Evolutionary conservation across 1,284 basidiomycete species (phyloP).

Genomic region (Ceraceosorus guamensis): DNA sequence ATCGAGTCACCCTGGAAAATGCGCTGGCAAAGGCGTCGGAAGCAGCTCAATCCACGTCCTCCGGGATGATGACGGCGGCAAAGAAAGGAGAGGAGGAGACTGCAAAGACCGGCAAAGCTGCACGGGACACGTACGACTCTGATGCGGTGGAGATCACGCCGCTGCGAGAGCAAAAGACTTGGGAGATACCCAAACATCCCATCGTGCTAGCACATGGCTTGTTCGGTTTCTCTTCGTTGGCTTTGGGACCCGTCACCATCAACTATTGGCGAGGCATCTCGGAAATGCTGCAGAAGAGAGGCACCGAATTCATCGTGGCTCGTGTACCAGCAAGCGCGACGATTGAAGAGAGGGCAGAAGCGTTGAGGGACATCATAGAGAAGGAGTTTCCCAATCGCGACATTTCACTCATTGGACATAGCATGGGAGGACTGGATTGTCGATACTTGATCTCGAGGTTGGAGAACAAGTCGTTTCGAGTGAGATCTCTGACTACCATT

Average conservation of each 20-base stretch:
- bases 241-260: constrained; percentile 11
- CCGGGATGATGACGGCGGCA: no score
- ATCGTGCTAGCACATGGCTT: constrained; percentile 16
- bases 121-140: background rate
- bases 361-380: constrained; percentile 68
- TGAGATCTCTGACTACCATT: constrained; percentile 83
- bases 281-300: constrained; percentile 77
- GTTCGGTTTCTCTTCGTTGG: constrained; percentile 42
- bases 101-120: background rate
- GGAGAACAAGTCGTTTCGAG: constrained; percentile 52
- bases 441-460: constrained; percentile 63
- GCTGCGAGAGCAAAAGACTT: constrained; percentile 11
- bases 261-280: constrained; percentile 91
- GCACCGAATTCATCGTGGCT: constrained; percentile 81
- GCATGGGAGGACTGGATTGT: constrained; percentile 91
- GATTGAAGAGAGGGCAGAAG: constrained; percentile 70
- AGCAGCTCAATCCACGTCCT: background rate
- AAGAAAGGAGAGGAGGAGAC: background rate
- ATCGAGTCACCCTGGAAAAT: background rate
- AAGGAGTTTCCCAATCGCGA: constrained; percentile 63
- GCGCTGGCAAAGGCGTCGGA: background rate
- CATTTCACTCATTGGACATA: constrained; percentile 87
- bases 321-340: constrained; percentile 66
- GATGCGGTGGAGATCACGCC: constrained; percentile 3
- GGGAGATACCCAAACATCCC: constrained; percentile 9